phyloP scores from a whole-genome alignment of 495 filamentous ascomycete species.

The Pseudoneurospora amorphoporcata region DNA sequence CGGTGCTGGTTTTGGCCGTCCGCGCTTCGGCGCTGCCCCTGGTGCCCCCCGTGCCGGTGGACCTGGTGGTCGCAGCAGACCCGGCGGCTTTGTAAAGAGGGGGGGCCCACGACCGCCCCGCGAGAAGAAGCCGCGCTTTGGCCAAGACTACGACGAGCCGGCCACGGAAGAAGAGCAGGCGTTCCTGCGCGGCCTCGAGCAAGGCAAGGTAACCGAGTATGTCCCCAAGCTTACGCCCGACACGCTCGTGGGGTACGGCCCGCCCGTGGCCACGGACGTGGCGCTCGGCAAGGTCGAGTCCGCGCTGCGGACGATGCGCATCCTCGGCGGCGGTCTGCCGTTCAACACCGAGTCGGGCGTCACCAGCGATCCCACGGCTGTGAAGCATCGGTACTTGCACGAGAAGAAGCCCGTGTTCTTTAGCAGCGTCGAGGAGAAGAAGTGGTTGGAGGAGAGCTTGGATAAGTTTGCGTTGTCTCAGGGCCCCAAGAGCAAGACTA shows the following conservation, averaged over 20 bases:
- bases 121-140: not conserved
- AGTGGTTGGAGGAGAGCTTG: conserved; percentile 20
- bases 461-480: conserved; percentile 5
- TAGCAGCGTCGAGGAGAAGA: conserved; percentile 23
- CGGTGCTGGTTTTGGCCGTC: not conserved
- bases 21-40: not conserved
- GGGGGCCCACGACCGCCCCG: not conserved
- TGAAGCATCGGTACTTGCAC: conserved; percentile 4
- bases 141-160: not conserved
- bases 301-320: conserved; percentile 20
- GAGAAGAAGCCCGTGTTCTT: conserved; percentile 22
- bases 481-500: conserved; percentile 16
- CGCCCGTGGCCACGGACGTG: conserved; percentile 20
- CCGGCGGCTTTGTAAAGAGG: not conserved
- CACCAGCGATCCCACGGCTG: conserved; percentile 11
- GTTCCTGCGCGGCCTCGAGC: conserved; percentile 13
- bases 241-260: conserved; percentile 20
- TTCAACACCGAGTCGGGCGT: conserved; percentile 17
- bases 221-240: conserved; percentile 13
- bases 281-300: conserved; percentile 15
- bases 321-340: conserved; percentile 19
- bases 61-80: not conserved
- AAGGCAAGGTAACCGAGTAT: conserved; percentile 20
- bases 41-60: not conserved
- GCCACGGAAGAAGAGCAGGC: conserved; percentile 11